Base-by-base conservation (phyloP, 805 yeast species). In the Hanseniaspora thailandica region DNA sequence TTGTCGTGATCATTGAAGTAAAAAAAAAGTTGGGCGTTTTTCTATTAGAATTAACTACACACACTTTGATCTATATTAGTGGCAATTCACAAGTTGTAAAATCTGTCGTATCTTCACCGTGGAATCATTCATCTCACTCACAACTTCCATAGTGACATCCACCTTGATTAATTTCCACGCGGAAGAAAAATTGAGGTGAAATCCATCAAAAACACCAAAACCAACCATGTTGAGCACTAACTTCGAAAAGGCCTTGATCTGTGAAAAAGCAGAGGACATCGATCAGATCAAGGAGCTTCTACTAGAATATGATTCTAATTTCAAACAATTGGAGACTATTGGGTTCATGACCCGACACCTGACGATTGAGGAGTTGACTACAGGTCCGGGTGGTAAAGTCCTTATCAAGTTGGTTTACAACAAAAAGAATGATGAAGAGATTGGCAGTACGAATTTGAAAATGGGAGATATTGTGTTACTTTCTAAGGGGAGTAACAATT, bases 321-420 rank as follows among this genome's bases (percentile, higher is more conserved):
- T 88, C 1, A 82, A 82, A 62, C 73, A 74, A 53, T 71, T 90
- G n/a, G 83, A 83, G 0, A 67, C 71, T 10, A 72, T 77, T 50
- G 97, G 96, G 0, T 69, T 85, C 25, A 97, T 97, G 0, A 70
- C 86, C 4, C 64, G 80, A 46, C 85, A 88, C 64, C 69, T 90
- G 46, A 63, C 69, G 0, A 68, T 83, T 13, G 73, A 74, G n/a
- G 78, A 79, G 53, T 66, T 84, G 2, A 71, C 83, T 53, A 83
- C 89, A 0, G 95, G 95, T 0, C 68, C 86, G 9, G 94, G 86
- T 15, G 96, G 96, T 1, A 65, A 62, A 41, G 50, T 66, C 0
- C 63, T 61, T 35, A 59, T 86, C 13, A 95, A 86, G 57, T 66
- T 90, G 50, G 68, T 34, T 62, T 67, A 25, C 65, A 61, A 31